Percentiles rank a stretch among this genome's conserved stretches.
These are phyloP conservation scores for Verruconis gallopava DNA, from an alignment of 2,329 filamentous ascomycete species.

Conservation along the genomic window DNA sequence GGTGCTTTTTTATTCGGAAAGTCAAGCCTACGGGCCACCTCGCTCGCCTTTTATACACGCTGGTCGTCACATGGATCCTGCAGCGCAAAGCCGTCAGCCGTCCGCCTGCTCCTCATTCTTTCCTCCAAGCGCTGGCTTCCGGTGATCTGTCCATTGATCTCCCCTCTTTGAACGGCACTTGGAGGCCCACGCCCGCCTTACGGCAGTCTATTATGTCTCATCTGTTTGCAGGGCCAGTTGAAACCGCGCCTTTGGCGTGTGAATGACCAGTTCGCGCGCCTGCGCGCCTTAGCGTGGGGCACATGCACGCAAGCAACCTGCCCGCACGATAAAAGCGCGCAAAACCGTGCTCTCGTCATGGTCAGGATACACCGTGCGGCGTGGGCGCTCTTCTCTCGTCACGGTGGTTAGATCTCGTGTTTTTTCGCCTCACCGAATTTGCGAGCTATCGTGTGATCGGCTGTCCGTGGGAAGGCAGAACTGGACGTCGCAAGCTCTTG, in stretches of 20 bases:
- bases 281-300: background rate
- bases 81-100: background rate
- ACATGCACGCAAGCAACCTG: background rate
- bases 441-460: too few species aligned
- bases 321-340: too few species aligned
- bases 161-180: too few species aligned
- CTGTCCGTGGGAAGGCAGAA: too few species aligned
- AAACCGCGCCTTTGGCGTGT: background rate
- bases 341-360: too few species aligned
- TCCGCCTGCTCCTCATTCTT: background rate
- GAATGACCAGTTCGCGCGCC: background rate
- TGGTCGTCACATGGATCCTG: too few species aligned
- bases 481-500: too few species aligned
- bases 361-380: too few species aligned
- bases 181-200: background rate
- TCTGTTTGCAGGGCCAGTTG: background rate
- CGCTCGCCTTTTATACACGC: background rate
- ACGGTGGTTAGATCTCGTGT: too few species aligned
- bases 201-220: slow-evolving; percentile 1
- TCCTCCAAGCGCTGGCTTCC: background rate
- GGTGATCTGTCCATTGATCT: too few species aligned
- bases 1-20: background rate
- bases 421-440: too few species aligned
- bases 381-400: too few species aligned
- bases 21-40: background rate